Conservation (phyloP, 352 stramenopile species). For the Globisporangium sylvaticum region DNA sequence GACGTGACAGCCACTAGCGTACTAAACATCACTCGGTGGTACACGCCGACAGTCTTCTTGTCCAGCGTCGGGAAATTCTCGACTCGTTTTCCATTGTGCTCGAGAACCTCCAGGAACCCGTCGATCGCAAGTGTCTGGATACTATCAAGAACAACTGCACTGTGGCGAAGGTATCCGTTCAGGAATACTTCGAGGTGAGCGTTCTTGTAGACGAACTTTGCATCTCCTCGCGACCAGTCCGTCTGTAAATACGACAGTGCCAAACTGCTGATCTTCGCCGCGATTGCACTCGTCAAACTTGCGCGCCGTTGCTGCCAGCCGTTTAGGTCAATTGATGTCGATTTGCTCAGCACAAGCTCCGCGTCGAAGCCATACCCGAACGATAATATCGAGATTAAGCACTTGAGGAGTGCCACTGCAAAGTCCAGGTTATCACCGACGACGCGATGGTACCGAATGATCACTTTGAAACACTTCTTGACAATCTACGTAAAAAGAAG, state of each 20-base stretch:
- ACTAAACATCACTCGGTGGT: constrained; percentile 46
- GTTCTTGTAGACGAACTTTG: constrained; percentile 37
- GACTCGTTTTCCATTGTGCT: constrained; percentile 21
- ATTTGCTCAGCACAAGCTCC: constrained; percentile 13
- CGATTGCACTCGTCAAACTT: constrained; percentile 22
- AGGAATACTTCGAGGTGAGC: constrained; percentile 39
- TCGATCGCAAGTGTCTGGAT: constrained; percentile 42
- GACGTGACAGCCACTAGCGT: constrained; percentile 34
- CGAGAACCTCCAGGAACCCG: constrained; percentile 39
- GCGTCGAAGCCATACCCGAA: constrained; percentile 23
- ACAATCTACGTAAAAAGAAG: constrained; percentile 15
- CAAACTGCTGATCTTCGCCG: constrained; percentile 29
- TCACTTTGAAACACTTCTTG: constrained; percentile 24
- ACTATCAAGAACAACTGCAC: constrained; percentile 35
- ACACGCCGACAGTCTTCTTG: constrained; percentile 48
- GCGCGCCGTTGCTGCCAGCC: constrained; percentile 6
- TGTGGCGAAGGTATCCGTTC: constrained; percentile 32
- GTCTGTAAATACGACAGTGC: constrained; percentile 34
- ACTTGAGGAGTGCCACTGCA: constrained; percentile 24
- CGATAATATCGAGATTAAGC: constrained; percentile 21
- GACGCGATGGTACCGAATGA: constrained; percentile 21
- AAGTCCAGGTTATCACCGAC: constrained; percentile 20
- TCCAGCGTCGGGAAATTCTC: constrained; percentile 35
- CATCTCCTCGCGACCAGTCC: constrained; percentile 40
- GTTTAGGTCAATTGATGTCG: constrained; percentile 17